Evolutionary conservation across 2,329 filamentous ascomycete genomes (phyloP).

Genomic region (Coniochaeta sp.): DNA sequence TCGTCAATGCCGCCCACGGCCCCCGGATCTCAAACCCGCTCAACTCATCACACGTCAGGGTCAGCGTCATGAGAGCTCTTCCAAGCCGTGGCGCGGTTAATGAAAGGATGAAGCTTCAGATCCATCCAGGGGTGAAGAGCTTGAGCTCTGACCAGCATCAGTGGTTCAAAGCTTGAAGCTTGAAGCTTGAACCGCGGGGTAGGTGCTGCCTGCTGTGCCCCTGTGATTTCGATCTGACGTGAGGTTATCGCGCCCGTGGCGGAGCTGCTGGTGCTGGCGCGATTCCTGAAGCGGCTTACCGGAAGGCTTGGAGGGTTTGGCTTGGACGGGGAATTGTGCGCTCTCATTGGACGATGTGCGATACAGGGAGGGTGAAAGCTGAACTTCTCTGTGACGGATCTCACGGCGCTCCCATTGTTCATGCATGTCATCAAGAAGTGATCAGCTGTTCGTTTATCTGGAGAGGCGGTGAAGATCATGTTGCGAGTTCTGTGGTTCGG

Average conservation of each 20-base stretch:
- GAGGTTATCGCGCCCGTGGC: not conserved
- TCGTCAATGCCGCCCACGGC: too few species aligned
- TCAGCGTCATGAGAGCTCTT: not conserved
- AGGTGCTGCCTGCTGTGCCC: not conserved
- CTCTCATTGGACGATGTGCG: not conserved
- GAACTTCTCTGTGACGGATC: not conserved
- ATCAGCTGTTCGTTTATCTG: constrained; percentile 1
- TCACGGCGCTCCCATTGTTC: not conserved
- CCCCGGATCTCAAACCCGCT: constrained; percentile 1
- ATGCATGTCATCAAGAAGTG: constrained; percentile 3
- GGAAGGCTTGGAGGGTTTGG: too few species aligned
- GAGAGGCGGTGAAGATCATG: constrained; percentile 3
- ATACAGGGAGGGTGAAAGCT: not conserved
- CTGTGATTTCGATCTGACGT: constrained; percentile 1
- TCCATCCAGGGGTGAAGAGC: not conserved
- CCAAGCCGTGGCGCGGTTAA: not conserved
- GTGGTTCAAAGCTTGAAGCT: too few species aligned
- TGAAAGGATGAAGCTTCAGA: not conserved
- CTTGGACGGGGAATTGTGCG: not conserved
- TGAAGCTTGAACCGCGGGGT: not conserved
- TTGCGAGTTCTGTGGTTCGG: not conserved
- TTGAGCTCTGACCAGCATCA: not conserved
- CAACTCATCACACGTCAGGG: not conserved
- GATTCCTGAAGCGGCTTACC: not conserved
- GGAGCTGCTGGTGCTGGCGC: not conserved